Base-by-base conservation (phyloP, 495 filamentous ascomycete species). In the Podospora pseudoanserina region DNA sequence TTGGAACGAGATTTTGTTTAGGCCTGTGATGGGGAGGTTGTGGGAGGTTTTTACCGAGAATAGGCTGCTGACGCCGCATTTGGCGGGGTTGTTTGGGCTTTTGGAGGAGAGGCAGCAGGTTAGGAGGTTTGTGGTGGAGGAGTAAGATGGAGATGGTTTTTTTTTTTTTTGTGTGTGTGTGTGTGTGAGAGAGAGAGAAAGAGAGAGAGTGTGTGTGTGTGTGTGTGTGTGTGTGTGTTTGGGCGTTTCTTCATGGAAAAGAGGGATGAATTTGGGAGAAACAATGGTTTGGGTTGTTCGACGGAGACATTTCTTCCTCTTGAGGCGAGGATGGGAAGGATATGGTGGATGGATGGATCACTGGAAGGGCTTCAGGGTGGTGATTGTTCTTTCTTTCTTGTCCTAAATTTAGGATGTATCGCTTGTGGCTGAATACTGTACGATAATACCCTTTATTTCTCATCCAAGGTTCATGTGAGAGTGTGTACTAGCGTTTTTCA, bases 31-130 rank as follows among this genome's bases (percentile, higher is more conserved):
- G 76, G 72, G 74, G 20, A 74, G 80, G 28, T 71, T 87, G 34
- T 84, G 77, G 68, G 84, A 86, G 74, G 79, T 87, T 5, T 82
- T 86, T 72, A 81, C 80, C 6, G 83, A 86, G 74, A 87, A 87
- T 63, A 78, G 76, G 67, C 72, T 81, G 60, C 72, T 87, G 73
- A 81, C 70, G 64, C 70, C 75, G 58, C 69, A 78, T 30, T 61
- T 77, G 30, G 65, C 70, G 19, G 72, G 64, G 28, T 57, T 79
- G 64, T 71, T 77, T 3, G 69, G 75, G 72, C 30, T 79, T 44
- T 56, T 79, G 58, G 71, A 72, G 53, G 18, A 5, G 2, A 53
- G 64, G 32, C 54, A 20, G n/a, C 39, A 49, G 39, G 39, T 49
- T 6, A 49, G 39, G 39, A 49, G 39, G 39, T 49, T 49, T 49